phyloP scores from a whole-genome alignment of 768 basidiomycete genomes.

The Suillus brevipes region DNA sequence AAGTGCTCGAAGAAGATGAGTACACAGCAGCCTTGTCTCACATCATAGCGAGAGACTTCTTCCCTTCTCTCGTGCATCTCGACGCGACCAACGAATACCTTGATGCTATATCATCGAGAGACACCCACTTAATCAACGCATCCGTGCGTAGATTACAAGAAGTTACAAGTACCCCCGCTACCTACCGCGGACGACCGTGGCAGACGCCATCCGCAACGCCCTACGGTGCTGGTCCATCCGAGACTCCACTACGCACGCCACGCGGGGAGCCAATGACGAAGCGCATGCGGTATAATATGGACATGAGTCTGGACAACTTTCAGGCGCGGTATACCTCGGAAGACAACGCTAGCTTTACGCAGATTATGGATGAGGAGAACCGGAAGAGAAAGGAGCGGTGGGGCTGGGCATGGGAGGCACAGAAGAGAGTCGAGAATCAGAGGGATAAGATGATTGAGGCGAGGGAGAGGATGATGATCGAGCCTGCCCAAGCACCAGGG shows the following conservation, averaged over 20 bases:
- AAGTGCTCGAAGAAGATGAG: slow-evolving; percentile 88
- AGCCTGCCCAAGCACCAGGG: slow-evolving; percentile 60
- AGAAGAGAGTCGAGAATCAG: slow-evolving; percentile 72
- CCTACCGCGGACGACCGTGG: slow-evolving; percentile 33
- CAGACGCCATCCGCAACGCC: slow-evolving; percentile 66
- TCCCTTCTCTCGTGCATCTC: slow-evolving; percentile 87
- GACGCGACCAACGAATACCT: slow-evolving; percentile 88
- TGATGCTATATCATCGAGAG: slow-evolving; percentile 72
- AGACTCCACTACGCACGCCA: slow-evolving; percentile 63
- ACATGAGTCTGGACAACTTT: slow-evolving; percentile 78
- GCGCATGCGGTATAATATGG: slow-evolving; percentile 57
- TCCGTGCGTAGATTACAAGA: slow-evolving; percentile 76
- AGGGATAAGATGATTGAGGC: slow-evolving; percentile 64
- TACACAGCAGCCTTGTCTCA: slow-evolving; percentile 87
- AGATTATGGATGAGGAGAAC: slow-evolving; percentile 91
- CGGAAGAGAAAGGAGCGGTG: slow-evolving; percentile 73
- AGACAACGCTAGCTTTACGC: slow-evolving; percentile 95
- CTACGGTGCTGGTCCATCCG: slow-evolving; percentile 54
- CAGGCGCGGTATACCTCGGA: slow-evolving; percentile 94
- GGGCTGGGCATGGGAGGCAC: slow-evolving; percentile 95
- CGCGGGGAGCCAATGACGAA: slow-evolving; percentile 50
- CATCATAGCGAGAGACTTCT: slow-evolving; percentile 98
- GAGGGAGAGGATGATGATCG: slow-evolving; percentile 71
- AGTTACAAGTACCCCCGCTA: slow-evolving; percentile 52
- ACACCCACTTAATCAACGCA: slow-evolving; percentile 72